Evolutionary conservation across 495 filamentous ascomycete species (phyloP).

Genomic region (Aspergillus kassunensis): DNA sequence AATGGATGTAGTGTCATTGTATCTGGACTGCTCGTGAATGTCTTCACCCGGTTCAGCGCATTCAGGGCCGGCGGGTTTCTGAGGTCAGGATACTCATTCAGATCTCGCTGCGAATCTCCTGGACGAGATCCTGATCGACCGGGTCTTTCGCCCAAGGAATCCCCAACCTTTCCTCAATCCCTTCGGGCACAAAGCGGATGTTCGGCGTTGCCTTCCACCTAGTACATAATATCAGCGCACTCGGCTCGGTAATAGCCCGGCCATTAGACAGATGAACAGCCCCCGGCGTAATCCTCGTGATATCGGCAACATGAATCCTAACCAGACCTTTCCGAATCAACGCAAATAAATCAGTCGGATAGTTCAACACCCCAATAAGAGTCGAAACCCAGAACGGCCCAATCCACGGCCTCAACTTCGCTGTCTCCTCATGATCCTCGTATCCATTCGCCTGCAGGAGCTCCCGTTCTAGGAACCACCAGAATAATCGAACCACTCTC

Average conservation of each 20-base stretch:
- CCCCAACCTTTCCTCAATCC: slow-evolving; percentile 35
- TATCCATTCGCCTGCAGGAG: slow-evolving; percentile 56
- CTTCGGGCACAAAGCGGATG: slow-evolving; percentile 58
- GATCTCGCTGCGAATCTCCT: slow-evolving; percentile 61
- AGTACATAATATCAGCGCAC: slow-evolving; percentile 64
- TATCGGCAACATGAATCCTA: slow-evolving; percentile 58
- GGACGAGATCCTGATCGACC: slow-evolving; percentile 21
- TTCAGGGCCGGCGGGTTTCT: no score
- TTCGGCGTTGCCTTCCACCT: slow-evolving; percentile 64
- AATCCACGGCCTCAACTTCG: slow-evolving; percentile 61
- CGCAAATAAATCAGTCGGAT: slow-evolving; percentile 59
- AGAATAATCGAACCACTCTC: slow-evolving; percentile 64
- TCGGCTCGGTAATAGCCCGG: slow-evolving; percentile 3
- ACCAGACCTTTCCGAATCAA: slow-evolving; percentile 55
- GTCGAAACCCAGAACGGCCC: slow-evolving; percentile 58
- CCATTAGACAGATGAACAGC: background rate
- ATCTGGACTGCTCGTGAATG: background rate
- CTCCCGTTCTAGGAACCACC: slow-evolving; percentile 56
- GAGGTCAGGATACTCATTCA: background rate
- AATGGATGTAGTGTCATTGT: slow-evolving; percentile 39
- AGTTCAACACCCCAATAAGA: slow-evolving; percentile 64
- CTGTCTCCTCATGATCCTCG: slow-evolving; percentile 56
- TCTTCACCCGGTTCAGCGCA: no score
- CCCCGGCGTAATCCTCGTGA: slow-evolving; percentile 20
- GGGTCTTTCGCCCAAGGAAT: slow-evolving; percentile 33